Base-by-base conservation (phyloP, 2,329 filamentous ascomycete species). In the Ophioceras dolichostomum region DNA sequence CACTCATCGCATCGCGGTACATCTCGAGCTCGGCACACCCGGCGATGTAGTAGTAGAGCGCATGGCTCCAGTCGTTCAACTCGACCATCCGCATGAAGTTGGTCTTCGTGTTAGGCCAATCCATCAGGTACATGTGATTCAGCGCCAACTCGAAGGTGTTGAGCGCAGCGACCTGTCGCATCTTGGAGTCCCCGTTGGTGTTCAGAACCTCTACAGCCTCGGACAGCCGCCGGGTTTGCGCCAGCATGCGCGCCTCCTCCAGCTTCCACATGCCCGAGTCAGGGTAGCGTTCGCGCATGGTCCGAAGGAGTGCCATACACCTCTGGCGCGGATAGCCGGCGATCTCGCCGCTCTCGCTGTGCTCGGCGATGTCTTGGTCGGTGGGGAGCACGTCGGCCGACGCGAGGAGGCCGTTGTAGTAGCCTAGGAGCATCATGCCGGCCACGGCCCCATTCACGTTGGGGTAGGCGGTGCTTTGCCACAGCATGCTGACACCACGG, bases 361-460 rank as follows among this genome's bases (percentile, higher is more conserved):
- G 48, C 16, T 54, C 49, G 3, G 62, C 54, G 34, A 70, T 67
- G 45, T 78, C 73, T 2, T 66, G 59, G 16, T 73, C 67, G 1
- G 64, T 69, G 0, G 84, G 80, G 13, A 94, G 66, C 39, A 98
- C 95, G 53, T 98, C 91, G 43, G 86, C 85, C 46, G 86, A 81
- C 2, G 83, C 84, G 13, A 93, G 70, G 22, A 94, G 72, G 5
- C 81, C 83, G 52, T 94, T 94, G 60, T 95, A 94, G 57, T 87
- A 96, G 1, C 76, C 79, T 13, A 96, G 68, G 0, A 95, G 64
- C 19, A 85, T 73, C 29, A 96, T 68, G 0, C 81, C 85, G 0
- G 88, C 79, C 52, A 96, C 80, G 6, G 84, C 89, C n/a, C 88
- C 89, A 51, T 95, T 93, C 50, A 96, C 73, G 55, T 94, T 94